Conservation (phyloP, 306 rosid genomes). For the Carpinus viminea region DNA sequence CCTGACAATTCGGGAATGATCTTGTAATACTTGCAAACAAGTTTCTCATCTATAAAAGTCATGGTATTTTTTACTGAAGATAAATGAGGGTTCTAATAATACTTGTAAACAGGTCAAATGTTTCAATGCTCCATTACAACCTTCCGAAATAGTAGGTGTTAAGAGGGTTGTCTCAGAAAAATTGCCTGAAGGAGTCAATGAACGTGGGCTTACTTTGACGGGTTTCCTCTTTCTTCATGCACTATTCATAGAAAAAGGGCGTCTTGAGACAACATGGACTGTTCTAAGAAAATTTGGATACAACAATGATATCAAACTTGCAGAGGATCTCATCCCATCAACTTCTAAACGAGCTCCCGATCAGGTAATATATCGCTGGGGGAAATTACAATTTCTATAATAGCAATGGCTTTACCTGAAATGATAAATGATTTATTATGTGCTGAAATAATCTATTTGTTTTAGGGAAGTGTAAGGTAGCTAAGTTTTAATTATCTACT, state of each 20-base stretch:
- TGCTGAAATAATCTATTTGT: background rate
- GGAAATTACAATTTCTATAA: background rate
- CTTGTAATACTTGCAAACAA: background rate
- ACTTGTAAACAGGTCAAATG: conserved; percentile 78
- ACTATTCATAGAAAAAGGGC: conserved; percentile 92
- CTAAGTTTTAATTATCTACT: background rate
- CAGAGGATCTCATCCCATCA: conserved; percentile 78
- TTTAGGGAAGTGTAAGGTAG: background rate
- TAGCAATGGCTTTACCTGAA: background rate
- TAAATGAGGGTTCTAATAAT: conserved; percentile 27
- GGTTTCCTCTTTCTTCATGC: conserved; percentile 98
- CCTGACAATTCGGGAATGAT: background rate
- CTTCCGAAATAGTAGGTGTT: conserved; percentile 88
- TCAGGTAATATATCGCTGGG: conserved; percentile 55
- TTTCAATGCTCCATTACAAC: conserved; percentile 96
- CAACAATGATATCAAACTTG: conserved; percentile 86
- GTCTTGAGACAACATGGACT: conserved; percentile 98
- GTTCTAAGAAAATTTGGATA: conserved; percentile 96
- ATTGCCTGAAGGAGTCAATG: conserved; percentile 94
- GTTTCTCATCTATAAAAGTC: background rate
- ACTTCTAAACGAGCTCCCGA: conserved; percentile 64
- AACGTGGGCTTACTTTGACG: conserved; percentile 92
- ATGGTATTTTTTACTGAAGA: conserved; percentile 2
- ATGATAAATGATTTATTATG: background rate
- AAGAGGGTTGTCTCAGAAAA: conserved; percentile 94